Evolutionary conservation across 345 rosid genomes (phyloP).

Genomic region (Sisymbrium altissimum): DNA sequence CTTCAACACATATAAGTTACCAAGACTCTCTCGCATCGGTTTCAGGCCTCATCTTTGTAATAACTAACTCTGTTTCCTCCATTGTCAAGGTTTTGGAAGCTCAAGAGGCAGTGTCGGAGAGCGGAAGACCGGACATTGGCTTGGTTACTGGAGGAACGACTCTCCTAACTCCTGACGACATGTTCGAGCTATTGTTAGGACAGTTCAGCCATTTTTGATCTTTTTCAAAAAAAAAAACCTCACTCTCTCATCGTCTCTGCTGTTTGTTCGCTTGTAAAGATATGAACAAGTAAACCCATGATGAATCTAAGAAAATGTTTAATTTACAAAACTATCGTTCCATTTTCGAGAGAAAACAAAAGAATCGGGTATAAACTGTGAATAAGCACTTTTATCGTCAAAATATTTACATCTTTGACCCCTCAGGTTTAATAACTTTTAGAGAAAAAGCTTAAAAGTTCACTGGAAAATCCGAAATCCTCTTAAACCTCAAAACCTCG

Average conservation of each 20-base stretch:
- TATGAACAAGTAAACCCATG: neutral
- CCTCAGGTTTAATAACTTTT: neutral
- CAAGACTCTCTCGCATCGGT: neutral
- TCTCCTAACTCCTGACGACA: slow-evolving; percentile 75
- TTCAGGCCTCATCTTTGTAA: neutral
- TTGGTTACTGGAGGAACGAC: slow-evolving; percentile 87
- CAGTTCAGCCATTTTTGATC: slow-evolving; percentile 53
- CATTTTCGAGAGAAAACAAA: slow-evolving; percentile 11
- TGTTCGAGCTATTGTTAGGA: slow-evolving; percentile 76
- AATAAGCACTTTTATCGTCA: neutral
- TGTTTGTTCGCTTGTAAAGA: slow-evolving; percentile 17
- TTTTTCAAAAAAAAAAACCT: neutral
- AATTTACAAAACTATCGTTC: neutral
- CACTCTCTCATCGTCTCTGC: neutral
- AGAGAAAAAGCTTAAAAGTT: neutral
- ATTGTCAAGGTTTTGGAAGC: slow-evolving; percentile 63
- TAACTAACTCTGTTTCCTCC: neutral
- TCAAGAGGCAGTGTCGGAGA: slow-evolving; percentile 73
- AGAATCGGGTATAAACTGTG: neutral
- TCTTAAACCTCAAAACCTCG: slow-evolving; percentile 28
- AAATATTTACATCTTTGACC: neutral
- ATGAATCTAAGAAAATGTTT: neutral
- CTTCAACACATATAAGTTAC: neutral
- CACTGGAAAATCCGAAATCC: neutral
- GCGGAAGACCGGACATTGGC: slow-evolving; percentile 76